Percentiles rank a stretch among this genome's conserved stretches.
Conservation (phyloP, 305 asterid genomes). For the Fraxinus nigra region DNA sequence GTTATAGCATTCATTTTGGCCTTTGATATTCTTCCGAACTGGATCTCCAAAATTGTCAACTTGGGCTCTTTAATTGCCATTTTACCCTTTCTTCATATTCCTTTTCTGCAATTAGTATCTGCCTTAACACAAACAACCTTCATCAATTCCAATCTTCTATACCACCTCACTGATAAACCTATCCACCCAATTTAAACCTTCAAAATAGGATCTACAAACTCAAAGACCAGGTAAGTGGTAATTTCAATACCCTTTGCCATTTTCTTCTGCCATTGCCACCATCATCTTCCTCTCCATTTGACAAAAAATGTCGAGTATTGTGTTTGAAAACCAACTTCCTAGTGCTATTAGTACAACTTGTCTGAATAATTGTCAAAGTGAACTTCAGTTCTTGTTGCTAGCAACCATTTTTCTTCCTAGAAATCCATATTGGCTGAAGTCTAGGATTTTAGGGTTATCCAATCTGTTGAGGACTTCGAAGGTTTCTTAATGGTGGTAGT, state of each 20-base stretch:
- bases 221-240: neutral
- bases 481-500: neutral
- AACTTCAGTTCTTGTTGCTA: neutral
- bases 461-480: neutral
- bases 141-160: neutral
- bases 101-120: neutral
- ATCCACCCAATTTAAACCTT: neutral
- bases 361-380: neutral
- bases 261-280: neutral
- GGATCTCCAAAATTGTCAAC: conserved; percentile 3
- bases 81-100: conserved; percentile 6
- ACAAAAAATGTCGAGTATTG: neutral
- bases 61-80: neutral
- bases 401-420: neutral
- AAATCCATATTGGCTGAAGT: neutral
- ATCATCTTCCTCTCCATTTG: neutral
- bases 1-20: conserved; percentile 6
- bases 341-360: neutral
- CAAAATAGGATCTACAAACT: neutral
- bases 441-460: neutral
- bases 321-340: neutral
- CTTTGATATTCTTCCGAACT: conserved; percentile 11
- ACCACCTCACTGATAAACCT: neutral
- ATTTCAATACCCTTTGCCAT: neutral
- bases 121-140: neutral